phyloP scores from a whole-genome alignment of 2,329 filamentous ascomycete species.

The Onygena corvina region DNA sequence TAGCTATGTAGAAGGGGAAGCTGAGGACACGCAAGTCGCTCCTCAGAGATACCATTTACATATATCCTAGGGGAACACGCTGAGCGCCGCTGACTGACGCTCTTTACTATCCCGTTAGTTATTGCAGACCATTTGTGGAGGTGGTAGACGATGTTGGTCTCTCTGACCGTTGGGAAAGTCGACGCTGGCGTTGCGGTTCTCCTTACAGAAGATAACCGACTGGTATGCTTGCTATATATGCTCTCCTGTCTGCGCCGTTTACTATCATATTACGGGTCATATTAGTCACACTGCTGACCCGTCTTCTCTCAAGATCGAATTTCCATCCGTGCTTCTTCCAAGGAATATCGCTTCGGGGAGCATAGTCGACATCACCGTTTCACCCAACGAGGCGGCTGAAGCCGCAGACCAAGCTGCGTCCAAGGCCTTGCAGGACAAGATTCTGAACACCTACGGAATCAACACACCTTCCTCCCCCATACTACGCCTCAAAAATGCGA shows the following conservation, averaged over 20 bases:
- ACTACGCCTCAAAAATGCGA: constrained; percentile 89
- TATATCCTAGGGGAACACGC: too few relatives aligned
- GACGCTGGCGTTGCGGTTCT: constrained; percentile 96
- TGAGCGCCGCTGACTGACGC: not conserved
- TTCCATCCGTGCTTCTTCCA: constrained; percentile 91
- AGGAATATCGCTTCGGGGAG: constrained; percentile 90
- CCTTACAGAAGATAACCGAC: constrained; percentile 87
- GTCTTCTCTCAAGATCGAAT: constrained; percentile 65
- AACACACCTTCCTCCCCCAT: constrained; percentile 62
- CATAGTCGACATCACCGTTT: constrained; percentile 94
- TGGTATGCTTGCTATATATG: constrained; percentile 47
- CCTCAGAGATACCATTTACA: not conserved
- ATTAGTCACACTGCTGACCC: not conserved
- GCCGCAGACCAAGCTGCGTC: constrained; percentile 62
- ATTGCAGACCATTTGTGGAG: constrained; percentile 80
- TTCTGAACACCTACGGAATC: constrained; percentile 75
- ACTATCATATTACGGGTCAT: not conserved
- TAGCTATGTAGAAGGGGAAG: constrained; percentile 1
- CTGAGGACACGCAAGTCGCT: not conserved
- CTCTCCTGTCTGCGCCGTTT: not conserved
- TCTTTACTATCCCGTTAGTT: constrained; percentile 43
- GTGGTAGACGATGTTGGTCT: constrained; percentile 78
- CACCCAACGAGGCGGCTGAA: constrained; percentile 74
- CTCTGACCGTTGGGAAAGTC: constrained; percentile 96
- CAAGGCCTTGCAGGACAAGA: constrained; percentile 72